Evolutionary conservation across 2,329 filamentous ascomycete genomes (phyloP).

Genomic region (Falciphora oryzae): DNA sequence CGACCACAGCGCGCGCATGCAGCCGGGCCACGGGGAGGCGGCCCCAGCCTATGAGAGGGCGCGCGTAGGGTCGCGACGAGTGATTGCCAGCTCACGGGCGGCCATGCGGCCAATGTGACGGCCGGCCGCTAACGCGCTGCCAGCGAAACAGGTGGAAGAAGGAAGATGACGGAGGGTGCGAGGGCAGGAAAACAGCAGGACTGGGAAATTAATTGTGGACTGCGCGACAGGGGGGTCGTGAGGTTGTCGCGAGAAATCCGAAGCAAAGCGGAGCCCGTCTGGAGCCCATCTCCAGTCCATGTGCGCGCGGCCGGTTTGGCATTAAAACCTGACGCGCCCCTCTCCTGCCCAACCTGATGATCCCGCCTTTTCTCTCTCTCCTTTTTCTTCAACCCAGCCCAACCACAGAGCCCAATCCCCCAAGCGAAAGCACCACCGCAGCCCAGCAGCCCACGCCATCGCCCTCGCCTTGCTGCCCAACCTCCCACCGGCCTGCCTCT

Average conservation of each 20-base stretch:
- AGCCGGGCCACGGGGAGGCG: background rate
- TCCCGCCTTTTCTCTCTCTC: slow-evolving; percentile 4
- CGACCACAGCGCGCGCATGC: slow-evolving; percentile 19
- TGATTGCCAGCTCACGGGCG: slow-evolving; percentile 38
- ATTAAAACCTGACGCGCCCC: slow-evolving; percentile 18
- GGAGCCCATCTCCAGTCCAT: slow-evolving; percentile 12
- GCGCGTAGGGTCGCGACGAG: slow-evolving; percentile 21
- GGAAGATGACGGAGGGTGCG: slow-evolving; percentile 10
- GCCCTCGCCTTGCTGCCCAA: slow-evolving; percentile 2
- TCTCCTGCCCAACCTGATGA: slow-evolving; percentile 17
- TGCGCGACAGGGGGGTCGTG: background rate
- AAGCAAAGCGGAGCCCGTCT: slow-evolving; percentile 6
- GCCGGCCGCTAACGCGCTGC: slow-evolving; percentile 18
- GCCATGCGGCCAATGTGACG: slow-evolving; percentile 38
- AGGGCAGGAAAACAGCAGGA: slow-evolving; percentile 11
- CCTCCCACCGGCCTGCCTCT: background rate
- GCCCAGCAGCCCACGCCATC: background rate
- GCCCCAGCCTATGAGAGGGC: slow-evolving; percentile 31
- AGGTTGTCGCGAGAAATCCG: slow-evolving; percentile 4
- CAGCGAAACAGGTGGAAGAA: background rate
- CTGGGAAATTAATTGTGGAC: slow-evolving; percentile 5
- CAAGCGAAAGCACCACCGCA: too few relatives aligned
- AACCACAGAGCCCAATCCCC: background rate
- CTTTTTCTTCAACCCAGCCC: slow-evolving; percentile 10
- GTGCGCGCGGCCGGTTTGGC: background rate